Evolutionary conservation across 306 rosid species (phyloP), one percentile per base, ranked within the genome.

Genomic region (Dryas alaskensis): DNA sequence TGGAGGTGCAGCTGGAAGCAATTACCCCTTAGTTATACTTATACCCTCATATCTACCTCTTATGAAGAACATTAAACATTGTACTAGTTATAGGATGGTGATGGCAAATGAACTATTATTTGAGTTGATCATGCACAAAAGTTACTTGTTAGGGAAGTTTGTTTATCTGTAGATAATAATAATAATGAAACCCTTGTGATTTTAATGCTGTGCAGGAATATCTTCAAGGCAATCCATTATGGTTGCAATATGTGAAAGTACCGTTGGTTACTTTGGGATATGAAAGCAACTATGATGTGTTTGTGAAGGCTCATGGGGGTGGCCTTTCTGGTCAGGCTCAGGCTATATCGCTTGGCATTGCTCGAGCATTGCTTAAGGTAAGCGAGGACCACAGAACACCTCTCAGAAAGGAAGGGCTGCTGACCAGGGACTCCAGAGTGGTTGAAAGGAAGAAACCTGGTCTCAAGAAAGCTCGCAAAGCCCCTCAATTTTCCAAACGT

Each of bases 251-350:
- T 78, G 84, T 89, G 63, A 91, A 77, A 83, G 76, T 87, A 14
- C 98, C 98, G 4, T 78, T 94, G 58, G 43, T 82, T 55, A 86
- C 91, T 50, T 72, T 91, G 82, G 98, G 98, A 80, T 91, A 94
- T 64, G 98, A 91, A 78, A 84, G 61, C 52, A 87, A 77, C 74
- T 94, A 88, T 44, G 98, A 94, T 67, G 98, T 94, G 65, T 94
- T 94, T 68, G 90, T 94, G 50, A 94, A 91, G 84, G 96, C 92
- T 19, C 85, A 94, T 43, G 98, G 98, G 0, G 98, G 98, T 25
- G 98, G 98, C 72, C 92, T 94, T 67, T 87, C 97, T 5, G 98
- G 98, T 67, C 98, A 94, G 81, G 95, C 98, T 69, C 98, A 94
- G 73, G 98, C 98, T 27, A 94, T 94, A 70, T 77, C 98, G 68